Conservation (phyloP, 177 flowering plant genomes). For the Vitis hybrid region DNA sequence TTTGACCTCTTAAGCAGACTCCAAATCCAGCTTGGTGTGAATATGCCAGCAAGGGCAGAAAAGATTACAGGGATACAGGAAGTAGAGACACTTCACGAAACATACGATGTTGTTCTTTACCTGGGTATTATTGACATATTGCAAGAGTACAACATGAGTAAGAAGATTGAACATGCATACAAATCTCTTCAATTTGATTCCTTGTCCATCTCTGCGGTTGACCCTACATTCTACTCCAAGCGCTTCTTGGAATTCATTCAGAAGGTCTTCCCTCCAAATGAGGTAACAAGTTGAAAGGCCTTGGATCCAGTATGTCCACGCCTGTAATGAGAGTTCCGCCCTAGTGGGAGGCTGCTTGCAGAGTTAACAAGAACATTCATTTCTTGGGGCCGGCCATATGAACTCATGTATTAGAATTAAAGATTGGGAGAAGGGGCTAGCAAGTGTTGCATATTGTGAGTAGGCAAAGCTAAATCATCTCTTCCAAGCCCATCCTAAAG, state of each 20-base stretch:
- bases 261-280: slow-evolving; percentile 75
- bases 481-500: too few relatives aligned
- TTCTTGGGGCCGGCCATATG: too few relatives aligned
- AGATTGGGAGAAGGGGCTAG: too few relatives aligned
- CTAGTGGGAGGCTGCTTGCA: background rate
- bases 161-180: slow-evolving; percentile 92
- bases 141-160: slow-evolving; percentile 89
- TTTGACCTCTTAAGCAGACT: slow-evolving; percentile 49
- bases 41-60: slow-evolving; percentile 99
- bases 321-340: background rate
- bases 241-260: slow-evolving; percentile 81
- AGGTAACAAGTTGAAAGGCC: slow-evolving; percentile 13
- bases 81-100: slow-evolving; percentile 53
- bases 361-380: background rate
- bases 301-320: background rate
- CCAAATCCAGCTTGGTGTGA: slow-evolving; percentile 97
- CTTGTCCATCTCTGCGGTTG: slow-evolving; percentile 90
- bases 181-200: slow-evolving; percentile 93
- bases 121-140: slow-evolving; percentile 91
- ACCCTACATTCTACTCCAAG: slow-evolving; percentile 77
- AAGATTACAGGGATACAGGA: slow-evolving; percentile 48
- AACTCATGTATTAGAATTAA: too few relatives aligned
- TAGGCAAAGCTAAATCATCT: too few relatives aligned
- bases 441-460: too few relatives aligned
- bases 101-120: slow-evolving; percentile 85